Base-by-base conservation (phyloP, 75 land plant genomes). In the Isoetes taiwanensis region DNA sequence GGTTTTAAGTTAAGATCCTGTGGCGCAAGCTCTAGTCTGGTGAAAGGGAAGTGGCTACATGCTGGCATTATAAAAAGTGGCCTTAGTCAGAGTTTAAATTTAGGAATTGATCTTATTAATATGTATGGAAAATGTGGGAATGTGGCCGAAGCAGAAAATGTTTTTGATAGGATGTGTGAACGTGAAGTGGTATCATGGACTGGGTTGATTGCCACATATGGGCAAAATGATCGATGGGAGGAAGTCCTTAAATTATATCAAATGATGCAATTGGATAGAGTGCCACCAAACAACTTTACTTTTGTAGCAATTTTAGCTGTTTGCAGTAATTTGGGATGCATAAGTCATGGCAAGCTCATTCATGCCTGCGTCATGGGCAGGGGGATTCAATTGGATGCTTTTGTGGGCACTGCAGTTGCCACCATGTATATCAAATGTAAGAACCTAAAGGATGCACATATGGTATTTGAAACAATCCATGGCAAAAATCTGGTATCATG, bases 41-140 rank as follows among this genome's bases (percentile, higher is more conserved):
- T n/a, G n/a, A n/a, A n/a, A n/a, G n/a, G n/a, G n/a, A n/a, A n/a
- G n/a, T n/a, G n/a, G n/a, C n/a, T n/a, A n/a, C n/a, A n/a, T n/a
- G n/a, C n/a, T n/a, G n/a, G n/a, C n/a, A n/a, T n/a, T n/a, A n/a
- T n/a, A n/a, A n/a, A n/a, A n/a, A n/a, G n/a, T n/a, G n/a, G n/a
- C n/a, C n/a, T n/a, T n/a, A n/a, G n/a, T n/a, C n/a, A n/a, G n/a
- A 23, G 23, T 46, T 19, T 46, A 4, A 37, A 19, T 62, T 62
- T 77, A 0, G 67, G 66, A 17, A 50, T 61, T 17, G 54, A 72
- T 0, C 57, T 72, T 46, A 14, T 72, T 30, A 35, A 46, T 52
- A 62, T 69, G 68, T 81, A 81, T 65, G 70, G 74, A 10, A 78
- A 68, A 32, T 81, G 82, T 54, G 81, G 81, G 14, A 77, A 74